Base-by-base conservation (phyloP, 805 yeast species). In the Starmera dryadoides region DNA sequence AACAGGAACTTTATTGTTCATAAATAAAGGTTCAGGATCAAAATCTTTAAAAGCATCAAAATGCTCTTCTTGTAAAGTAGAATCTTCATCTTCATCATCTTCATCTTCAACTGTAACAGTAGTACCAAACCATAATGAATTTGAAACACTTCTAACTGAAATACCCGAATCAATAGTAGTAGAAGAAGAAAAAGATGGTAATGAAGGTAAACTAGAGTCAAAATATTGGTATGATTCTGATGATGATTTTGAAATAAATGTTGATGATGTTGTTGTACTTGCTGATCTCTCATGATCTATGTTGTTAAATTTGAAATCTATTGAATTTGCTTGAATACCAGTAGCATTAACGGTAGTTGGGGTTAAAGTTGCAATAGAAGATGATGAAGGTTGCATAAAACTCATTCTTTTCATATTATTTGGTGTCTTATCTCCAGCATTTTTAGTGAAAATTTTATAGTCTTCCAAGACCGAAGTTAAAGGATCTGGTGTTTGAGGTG, bases 51-150 rank as follows among this genome's bases (percentile, higher is more conserved):
- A 39, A 6, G 41, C 44, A 34, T 42, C 49, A 11, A 11, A 20
- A 12, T 34, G 21, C 8, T 9, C 42, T 2, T 41, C 39, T 2
- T 8, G 2, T n/a, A 33, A 20, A 6, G 30, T 8, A 14, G 34
- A 39, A 9, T 19, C 21, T 11, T 23, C 18, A 6, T 25, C 37
- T 12, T 39, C 41, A 3, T 39, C 35, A 21, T 15, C 35, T 14
- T 37, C 41, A 3, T 38, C 35, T n/a, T 17, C 6, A 25, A 37
- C 39, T 2, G 34, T 30, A 6, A 47, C 37, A 6, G 42, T 37
- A 5, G 52, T 34, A 4, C 55, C 56, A 26, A 53, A 48, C 58
- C 58, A 53, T 7, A 53, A 15, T 0, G 56, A 45, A 28, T 46
- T 42, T 2, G 52, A 48, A 0, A 53, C 45, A 8, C 36, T 36